Evolutionary conservation across 1,284 basidiomycete genomes (phyloP), one percentile per base, ranked within the genome.

Genomic region (Athelia sp.): DNA sequence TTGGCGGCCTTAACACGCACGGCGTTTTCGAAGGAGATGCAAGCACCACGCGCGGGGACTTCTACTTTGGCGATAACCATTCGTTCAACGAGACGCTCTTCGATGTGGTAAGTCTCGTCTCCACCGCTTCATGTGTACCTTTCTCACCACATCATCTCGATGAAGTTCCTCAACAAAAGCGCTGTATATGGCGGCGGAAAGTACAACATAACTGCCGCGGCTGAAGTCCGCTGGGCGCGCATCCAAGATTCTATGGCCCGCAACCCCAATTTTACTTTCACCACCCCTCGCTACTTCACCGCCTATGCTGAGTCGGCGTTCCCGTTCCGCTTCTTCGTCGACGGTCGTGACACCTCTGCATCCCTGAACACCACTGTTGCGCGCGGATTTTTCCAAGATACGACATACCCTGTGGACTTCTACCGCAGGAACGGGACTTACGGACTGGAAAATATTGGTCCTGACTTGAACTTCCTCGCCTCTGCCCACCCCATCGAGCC

Each of bases 21-120:
- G 19, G 19, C 15, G 36, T 40, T 9, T 40, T 40, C 19, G 36
- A 40, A 40, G 47, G 47, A 10, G 47, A 48, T 43, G 47, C 40
- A 9, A 65, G 62, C 26, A 61, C 54, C 15, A 40, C 36, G 19
- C 36, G 36, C 9, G 36, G 36, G 15, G 36, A 40, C 15, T 40
- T 40, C 36, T 15, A 65, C 62, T 65, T 65, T 18, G 58, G 63
- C 1, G 22, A 62, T 35, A 64, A 64, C 38, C 52, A 11, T 24
- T 52, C 32, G 15, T 65, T 63, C 49, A 65, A 62, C 4, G 54
- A 63, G 43, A 65, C 63, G 2, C 26, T 65, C 45, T 62, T 62
- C 19, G 42, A 61, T 17, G 46, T 52, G 45, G 63, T 53, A 43
- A 3, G 56, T 3, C 15, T 21, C n/a, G 9, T 40, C 9, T 21